Base-by-base conservation (phyloP, 441 rosid species). In the Francoa sonchifolia region DNA sequence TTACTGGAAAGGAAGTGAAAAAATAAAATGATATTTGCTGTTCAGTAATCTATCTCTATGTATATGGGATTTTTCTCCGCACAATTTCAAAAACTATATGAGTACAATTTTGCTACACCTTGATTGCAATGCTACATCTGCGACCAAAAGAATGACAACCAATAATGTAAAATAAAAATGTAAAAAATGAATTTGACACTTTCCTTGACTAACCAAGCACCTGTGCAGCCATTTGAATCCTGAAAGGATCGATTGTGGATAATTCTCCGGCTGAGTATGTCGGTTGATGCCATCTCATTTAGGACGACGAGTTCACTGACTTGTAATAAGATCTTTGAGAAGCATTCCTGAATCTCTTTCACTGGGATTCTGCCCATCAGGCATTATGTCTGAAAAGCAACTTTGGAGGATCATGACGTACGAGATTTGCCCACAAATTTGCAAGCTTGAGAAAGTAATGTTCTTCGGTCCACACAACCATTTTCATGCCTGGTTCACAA, bases 371-470 rank as follows among this genome's bases (percentile, higher is more conserved):
- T 30, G 1, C 1, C 6, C 19, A 12, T 67, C 52, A 66, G 19
- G 54, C 43, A 28, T 27, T 37, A 22, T 42, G 53, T 13, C 65
- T 18, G 31, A 17, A 19, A 0, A 75, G 71, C 67, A 74, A 48
- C 32, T 44, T 62, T 25, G 89, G 89, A 37, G 85, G 74, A 27
- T 66, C 49, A 0, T 2, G 54, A 45, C 65, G 58, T 23, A 73
- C 50, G 17, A 76, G 48, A 64, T 79, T 72, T 25, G 73, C 76
- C 94, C 88, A 79, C 41, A 82, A 51, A 61, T 82, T 82, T 6
- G 72, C 85, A 3, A 79, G 63, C 6, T 63, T 62, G 47, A 74
- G 54, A 44, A 79, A 72, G 62, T 60, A 79, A 34, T 53, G 63
- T 21, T 55, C 54, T 33, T 64, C 69, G 10, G 72, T 58, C 94